A percentile compares a stretch with the other conserved stretches of the same genome.
These are phyloP conservation scores for Lumnitzera littorea DNA, from an alignment of 345 rosid species.

Conservation along the genomic window DNA sequence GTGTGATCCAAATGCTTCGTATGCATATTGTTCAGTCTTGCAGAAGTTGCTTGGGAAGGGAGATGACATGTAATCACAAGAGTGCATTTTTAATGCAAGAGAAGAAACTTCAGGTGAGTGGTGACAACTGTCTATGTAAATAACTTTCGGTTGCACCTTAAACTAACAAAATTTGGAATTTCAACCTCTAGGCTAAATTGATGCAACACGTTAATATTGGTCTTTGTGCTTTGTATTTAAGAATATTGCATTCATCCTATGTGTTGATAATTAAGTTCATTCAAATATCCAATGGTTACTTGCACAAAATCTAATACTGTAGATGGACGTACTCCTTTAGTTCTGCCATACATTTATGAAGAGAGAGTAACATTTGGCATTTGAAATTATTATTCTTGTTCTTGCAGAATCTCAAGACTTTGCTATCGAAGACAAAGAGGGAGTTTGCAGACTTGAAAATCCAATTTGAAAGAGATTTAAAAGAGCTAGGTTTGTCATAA, in stretches of 20 bases:
- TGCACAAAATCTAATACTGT: too few species aligned
- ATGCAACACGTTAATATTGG: background rate
- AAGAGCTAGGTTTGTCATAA: slow-evolving; percentile 43
- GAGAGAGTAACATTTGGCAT: too few species aligned
- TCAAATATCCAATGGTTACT: too few species aligned
- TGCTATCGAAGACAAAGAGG: slow-evolving; percentile 45
- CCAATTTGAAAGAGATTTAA: slow-evolving; percentile 57
- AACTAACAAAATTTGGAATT: too few species aligned
- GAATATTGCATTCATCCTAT: too few species aligned
- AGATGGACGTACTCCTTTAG: too few species aligned
- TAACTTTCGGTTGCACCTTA: background rate
- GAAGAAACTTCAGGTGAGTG: slow-evolving; percentile 64
- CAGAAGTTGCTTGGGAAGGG: slow-evolving; percentile 33
- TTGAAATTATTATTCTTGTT: background rate
- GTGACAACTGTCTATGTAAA: background rate
- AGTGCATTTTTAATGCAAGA: slow-evolving; percentile 54
- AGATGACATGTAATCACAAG: slow-evolving; percentile 29
- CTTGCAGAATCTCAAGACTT: slow-evolving; percentile 59
- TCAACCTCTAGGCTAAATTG: background rate
- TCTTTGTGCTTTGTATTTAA: background rate
- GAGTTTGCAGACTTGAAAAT: slow-evolving; percentile 59
- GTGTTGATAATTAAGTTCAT: too few species aligned
- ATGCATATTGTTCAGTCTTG: slow-evolving; percentile 34
- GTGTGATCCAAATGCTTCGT: slow-evolving; percentile 1
- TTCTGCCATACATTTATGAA: too few species aligned